Conservation (phyloP, 2,329 filamentous ascomycete genomes). For the Fusarium floridanum region DNA sequence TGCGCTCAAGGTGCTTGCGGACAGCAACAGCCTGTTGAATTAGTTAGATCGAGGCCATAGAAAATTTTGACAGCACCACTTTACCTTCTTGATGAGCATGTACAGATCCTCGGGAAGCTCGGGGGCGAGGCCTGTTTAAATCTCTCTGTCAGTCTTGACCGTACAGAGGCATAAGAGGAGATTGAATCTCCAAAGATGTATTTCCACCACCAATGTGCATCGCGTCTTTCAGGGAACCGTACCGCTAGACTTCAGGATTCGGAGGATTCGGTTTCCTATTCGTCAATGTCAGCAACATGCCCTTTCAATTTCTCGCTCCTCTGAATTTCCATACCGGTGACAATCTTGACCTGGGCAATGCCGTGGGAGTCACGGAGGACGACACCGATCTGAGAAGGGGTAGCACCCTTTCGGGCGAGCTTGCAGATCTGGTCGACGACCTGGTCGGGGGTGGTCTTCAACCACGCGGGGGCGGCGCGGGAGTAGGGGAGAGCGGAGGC, state of each 20-base stretch:
- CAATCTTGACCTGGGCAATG: slow-evolving; percentile 96
- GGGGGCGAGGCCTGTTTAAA: slow-evolving; percentile 91
- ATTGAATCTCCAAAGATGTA: slow-evolving; percentile 43
- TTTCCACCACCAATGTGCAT: slow-evolving; percentile 45
- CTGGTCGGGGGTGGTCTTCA: slow-evolving; percentile 98
- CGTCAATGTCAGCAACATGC: slow-evolving; percentile 52
- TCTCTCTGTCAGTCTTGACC: slow-evolving; percentile 96
- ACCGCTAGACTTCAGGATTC: slow-evolving; percentile 98
- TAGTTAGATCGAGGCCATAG: slow-evolving; percentile 1
- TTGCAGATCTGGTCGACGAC: slow-evolving; percentile 99
- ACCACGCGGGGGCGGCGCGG: slow-evolving; percentile 90
- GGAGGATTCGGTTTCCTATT: slow-evolving; percentile 99
- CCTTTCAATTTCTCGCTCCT: not conserved
- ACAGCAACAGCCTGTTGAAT: slow-evolving; percentile 86
- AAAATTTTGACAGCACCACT: slow-evolving; percentile 22
- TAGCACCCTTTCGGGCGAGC: slow-evolving; percentile 98
- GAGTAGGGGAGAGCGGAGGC: slow-evolving; percentile 97
- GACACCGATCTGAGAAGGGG: slow-evolving; percentile 99
- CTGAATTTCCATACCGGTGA: slow-evolving; percentile 80
- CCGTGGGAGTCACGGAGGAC: slow-evolving; percentile 98
- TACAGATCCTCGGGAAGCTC: slow-evolving; percentile 99
- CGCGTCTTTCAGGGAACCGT: slow-evolving; percentile 65
- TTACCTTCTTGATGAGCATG: slow-evolving; percentile 99
- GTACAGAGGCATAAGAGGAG: slow-evolving; percentile 79
- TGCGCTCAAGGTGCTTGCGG: slow-evolving; percentile 99